Base-by-base conservation (phyloP, 345 rosid genomes). In the Garcia nutans region DNA sequence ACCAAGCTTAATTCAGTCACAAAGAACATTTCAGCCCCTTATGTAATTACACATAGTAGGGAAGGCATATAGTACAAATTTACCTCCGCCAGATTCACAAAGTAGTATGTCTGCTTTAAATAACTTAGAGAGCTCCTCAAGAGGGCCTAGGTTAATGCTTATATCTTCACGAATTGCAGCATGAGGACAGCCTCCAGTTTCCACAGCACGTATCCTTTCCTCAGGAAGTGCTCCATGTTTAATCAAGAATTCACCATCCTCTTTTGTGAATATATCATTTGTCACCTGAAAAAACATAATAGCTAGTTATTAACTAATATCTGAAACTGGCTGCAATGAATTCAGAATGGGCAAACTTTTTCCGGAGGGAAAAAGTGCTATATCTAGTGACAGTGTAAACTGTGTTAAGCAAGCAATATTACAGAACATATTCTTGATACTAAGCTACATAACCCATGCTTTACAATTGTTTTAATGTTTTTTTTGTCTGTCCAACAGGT, bases 141-240 rank as follows among this genome's bases (percentile, higher is more conserved):
- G 97, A 69, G 97, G 99, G 72, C 99, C 99, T 54, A 96, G 86
- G 79, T 93, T 96, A 71, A 93, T 96, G 82, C 97, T 96, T 86
- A 96, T 96, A 76, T 96, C 98, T 85, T 96, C 98, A 70, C 96
- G 97, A 76, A 96, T 96, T 0, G 99, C 99, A n/a, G 98, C 98
- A 69, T 93, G 99, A 8, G 98, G 97, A 70, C 99, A 92, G 52
- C 97, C 98, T 83, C 99, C 98, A 0, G 98, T 96, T 84, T 96
- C 98, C 50, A 93, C 90, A 63, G 99, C 98, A 5, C 88, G 93
- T 11, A 96, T 93, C 83, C 99, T 88, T 85, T 93, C 98, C 77
- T 87, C 94, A 17, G 97, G 96, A 71, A 93, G 93, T 62, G 98
- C 97, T 16, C 93, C 98, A 58, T 96, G 79, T 83, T 93, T 92